These are phyloP conservation scores for grape (Vitis vinifera) DNA, from an alignment of 164 flowering plant species.

Conservation along the genomic window ASM3070453v1 NC_081810.1:5927501-5928000, in stretches of 20 bases:
- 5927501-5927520: neutral
- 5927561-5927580: neutral
- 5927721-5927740: neutral
- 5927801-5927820: neutral
- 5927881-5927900: neutral
- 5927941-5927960: too few species aligned
- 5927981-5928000: too few species aligned
- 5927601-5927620: conserved; percentile 1
- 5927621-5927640: conserved; percentile 7
- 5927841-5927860: neutral
- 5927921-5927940: too few species aligned
- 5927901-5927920: too few species aligned
- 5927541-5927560: neutral
- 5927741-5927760: conserved; percentile 11
- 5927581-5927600: neutral
- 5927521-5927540: neutral
- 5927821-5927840: neutral
- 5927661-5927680: neutral
- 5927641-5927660: neutral
- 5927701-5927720: neutral
- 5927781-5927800: conserved; percentile 13
- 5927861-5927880: neutral
- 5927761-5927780: conserved; percentile 23
- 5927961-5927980: too few species aligned
- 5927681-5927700: neutral